Conservation (phyloP, 208 protist species). For the Acanthamoeba quina region DNA sequence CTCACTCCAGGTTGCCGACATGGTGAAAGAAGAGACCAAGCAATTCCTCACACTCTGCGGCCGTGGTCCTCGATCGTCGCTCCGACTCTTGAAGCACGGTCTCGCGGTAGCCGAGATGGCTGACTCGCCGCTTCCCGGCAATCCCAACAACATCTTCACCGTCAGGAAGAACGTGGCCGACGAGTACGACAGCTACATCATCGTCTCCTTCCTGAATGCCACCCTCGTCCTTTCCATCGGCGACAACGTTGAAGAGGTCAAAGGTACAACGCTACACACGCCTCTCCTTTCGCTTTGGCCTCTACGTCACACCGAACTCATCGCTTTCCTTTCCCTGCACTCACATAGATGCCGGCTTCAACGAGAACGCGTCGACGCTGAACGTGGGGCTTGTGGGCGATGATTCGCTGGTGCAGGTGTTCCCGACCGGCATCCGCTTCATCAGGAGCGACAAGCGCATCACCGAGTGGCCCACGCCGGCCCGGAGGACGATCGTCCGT, state of each 20-base stretch:
- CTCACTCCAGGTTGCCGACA: conserved; percentile 83
- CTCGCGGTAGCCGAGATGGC: conserved; percentile 90
- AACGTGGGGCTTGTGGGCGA: conserved; percentile 86
- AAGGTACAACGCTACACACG: neutral
- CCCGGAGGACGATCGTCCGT: conserved; percentile 79
- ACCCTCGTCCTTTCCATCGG: conserved; percentile 94
- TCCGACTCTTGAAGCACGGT: conserved; percentile 93
- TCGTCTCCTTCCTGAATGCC: conserved; percentile 93
- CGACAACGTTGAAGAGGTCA: conserved; percentile 92
- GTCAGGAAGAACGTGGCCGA: conserved; percentile 79
- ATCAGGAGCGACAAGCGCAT: conserved; percentile 88
- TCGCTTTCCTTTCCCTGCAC: neutral
- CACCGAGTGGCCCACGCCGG: conserved; percentile 91
- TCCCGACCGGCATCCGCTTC: conserved; percentile 89
- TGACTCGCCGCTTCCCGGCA: conserved; percentile 88
- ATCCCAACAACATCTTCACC: conserved; percentile 87
- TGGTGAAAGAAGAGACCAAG: conserved; percentile 86
- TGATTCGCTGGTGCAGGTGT: conserved; percentile 90
- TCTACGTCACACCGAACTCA: neutral
- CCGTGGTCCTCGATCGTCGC: conserved; percentile 84
- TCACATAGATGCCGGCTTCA: conserved; percentile 90
- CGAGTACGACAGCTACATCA: conserved; percentile 92
- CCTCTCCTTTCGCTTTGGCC: neutral
- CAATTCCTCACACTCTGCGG: conserved; percentile 93
- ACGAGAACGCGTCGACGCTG: conserved; percentile 83